Base-by-base conservation (phyloP, 257 asterid species). In the Mentha longifolia region DNA sequence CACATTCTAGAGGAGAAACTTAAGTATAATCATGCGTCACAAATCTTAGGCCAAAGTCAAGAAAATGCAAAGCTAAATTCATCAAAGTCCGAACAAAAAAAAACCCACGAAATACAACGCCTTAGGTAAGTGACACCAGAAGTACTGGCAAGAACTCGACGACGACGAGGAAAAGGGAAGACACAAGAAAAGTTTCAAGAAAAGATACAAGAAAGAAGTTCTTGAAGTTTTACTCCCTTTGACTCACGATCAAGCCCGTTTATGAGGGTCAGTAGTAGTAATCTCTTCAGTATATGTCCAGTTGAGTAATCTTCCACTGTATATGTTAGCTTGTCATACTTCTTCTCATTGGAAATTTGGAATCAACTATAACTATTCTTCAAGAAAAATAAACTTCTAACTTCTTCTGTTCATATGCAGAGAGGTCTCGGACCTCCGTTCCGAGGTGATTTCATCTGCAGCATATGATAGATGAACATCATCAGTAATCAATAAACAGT, bases 361-460 rank as follows among this genome's bases (percentile, higher is more conserved):
- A 33, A 54, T 61, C 76, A 15, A 50, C 65, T 16, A 28, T 3
- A 47, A 16, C 58, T 68, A 28, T 31, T 72, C 60, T 66, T 58
- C 61, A 64, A 6, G 31, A 12, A 55, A 3, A 20, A 20, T n/a
- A 52, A 54, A 10, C 1, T 9, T 33, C 45, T 52, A 47, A 46
- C 45, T 56, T 25, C 46, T 57, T 42, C 56, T 42, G 12, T 28
- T 71, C 62, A 68, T 35, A 59, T 67, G 50, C 4, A 31, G 42
- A 35, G 46, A 49, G 71, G 52, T 60, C 70, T 73, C 19, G 61
- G 20, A 35, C 17, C 22, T 9, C 28, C 28, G 22, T 17, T 28
- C 41, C 47, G 0, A 11, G 17, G 11, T 37, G 70, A n/a, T 64
- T 69, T 70, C 0, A 70, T 74, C 83, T 79, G 61, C 79, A 64